phyloP scores from a whole-genome alignment of 306 rosid species.

The Rosa persica region DNA sequence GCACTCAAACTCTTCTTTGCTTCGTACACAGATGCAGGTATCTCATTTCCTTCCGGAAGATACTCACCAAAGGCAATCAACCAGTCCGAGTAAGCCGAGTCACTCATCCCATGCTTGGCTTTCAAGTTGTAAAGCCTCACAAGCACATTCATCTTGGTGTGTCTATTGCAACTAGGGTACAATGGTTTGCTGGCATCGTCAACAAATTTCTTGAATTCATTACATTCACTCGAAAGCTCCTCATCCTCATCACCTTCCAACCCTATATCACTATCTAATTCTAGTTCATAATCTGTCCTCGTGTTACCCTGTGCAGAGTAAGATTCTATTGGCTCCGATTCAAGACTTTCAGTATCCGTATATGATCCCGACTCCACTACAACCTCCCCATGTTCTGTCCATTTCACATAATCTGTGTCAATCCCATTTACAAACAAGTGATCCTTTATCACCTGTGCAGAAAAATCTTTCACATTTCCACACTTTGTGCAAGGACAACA shows the following conservation, averaged over 20 bases:
- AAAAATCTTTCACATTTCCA: background rate
- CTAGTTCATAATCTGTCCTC: background rate
- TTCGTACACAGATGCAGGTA: background rate
- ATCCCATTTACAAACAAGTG: background rate
- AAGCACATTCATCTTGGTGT: background rate
- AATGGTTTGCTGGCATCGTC: background rate
- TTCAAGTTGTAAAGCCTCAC: slow-evolving; percentile 2
- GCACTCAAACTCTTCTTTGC: background rate
- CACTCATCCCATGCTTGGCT: background rate
- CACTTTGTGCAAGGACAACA: background rate
- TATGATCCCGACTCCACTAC: background rate
- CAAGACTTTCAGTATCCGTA: background rate
- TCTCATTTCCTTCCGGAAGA: background rate
- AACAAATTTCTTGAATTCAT: background rate
- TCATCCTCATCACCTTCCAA: background rate
- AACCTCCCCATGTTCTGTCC: background rate
- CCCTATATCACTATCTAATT: background rate
- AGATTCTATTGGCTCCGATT: background rate
- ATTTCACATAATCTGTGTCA: background rate
- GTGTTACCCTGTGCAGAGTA: background rate
- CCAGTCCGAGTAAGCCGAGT: background rate
- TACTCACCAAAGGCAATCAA: background rate
- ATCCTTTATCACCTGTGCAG: background rate
- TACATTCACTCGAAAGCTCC: background rate
- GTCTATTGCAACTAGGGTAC: background rate